phyloP scores from a whole-genome alignment of 768 basidiomycete genomes.

The Leccinum olivaceopallidum region DNA sequence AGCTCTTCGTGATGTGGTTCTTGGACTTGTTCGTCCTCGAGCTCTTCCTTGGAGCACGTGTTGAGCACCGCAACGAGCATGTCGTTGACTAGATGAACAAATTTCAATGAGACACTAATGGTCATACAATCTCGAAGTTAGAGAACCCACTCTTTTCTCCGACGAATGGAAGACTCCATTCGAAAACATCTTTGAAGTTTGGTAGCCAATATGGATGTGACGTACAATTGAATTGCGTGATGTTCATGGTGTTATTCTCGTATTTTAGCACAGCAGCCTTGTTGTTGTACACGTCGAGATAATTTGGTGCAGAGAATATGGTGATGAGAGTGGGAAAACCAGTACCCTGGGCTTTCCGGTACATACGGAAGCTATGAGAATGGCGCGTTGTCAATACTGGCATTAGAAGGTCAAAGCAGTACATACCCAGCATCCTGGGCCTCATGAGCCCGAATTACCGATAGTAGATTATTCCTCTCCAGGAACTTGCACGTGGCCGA shows the following conservation, averaged over 20 bases:
- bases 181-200: constrained; percentile 98
- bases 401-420: neutral
- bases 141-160: constrained; percentile 84
- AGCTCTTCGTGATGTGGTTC: constrained; percentile 29
- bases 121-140: neutral
- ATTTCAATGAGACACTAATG: neutral
- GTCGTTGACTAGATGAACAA: constrained; percentile 72
- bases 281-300: constrained; percentile 95
- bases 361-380: constrained; percentile 77
- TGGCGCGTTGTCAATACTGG: neutral
- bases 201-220: constrained; percentile 95
- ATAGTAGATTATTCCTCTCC: constrained; percentile 87
- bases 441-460: constrained; percentile 94
- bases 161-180: constrained; percentile 97
- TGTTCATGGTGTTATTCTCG: constrained; percentile 94
- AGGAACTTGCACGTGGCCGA: constrained; percentile 92
- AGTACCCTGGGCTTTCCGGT: constrained; percentile 87
- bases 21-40: constrained; percentile 64
- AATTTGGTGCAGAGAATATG: constrained; percentile 97
- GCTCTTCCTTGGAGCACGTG: constrained; percentile 93
- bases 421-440: constrained; percentile 93
- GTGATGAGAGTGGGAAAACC: constrained; percentile 98
- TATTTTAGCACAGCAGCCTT: constrained; percentile 97
- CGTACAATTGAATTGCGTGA: constrained; percentile 79
- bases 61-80: constrained; percentile 97